Base-by-base conservation (phyloP, 2,329 filamentous ascomycete genomes). In the Aspergillus intermedius region DNA sequence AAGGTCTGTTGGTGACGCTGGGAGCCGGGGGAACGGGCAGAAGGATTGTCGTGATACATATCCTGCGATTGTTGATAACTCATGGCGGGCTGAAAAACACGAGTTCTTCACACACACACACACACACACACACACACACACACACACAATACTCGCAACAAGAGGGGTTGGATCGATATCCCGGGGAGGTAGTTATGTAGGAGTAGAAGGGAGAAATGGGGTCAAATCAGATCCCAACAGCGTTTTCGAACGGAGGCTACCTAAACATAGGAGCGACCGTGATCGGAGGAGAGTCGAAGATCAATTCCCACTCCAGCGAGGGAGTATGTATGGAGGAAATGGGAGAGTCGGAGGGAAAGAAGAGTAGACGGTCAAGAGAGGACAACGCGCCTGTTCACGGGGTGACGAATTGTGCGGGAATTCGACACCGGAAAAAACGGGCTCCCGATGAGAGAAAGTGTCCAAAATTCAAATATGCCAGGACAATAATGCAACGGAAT, bases 1-100 rank as follows among this genome's bases (percentile, higher is more conserved):
- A 87, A 74, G 50, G 78, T 76, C 75, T 84, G 75, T 64, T 75
- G 76, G 60, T 79, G 78, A 59, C 87, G 86, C 65, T 87, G 83
- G 28, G 85, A 83, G 63, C 81, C 84, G 35, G 88, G 88, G 55
- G 86, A 88, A 63, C 87, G 85, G 66, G 83, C 84, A 53, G 79
- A 70, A 50, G 79, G 70, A 60, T 87, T 86, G 58, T 88, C 84
- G 72, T 87, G 82, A 74, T 88, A 90, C 77, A 72, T 71, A 47
- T 70, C 67, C 51, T 64, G 63, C 34, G 63, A 54, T 61, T 67
- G 63, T 60, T 70, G 67, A 67, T 70, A 67, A 62, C 59, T 66
- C 64, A 65, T 66, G 54, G 58, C 51, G 52, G 34, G 51, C 50
- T 34, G 52, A 56, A 46, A 49, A 53, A 49, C 45, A 52, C 52